These are phyloP conservation scores for Leishmania aethiopica DNA, from an alignment of 208 protist species.

Conservation along the genomic window DNA sequence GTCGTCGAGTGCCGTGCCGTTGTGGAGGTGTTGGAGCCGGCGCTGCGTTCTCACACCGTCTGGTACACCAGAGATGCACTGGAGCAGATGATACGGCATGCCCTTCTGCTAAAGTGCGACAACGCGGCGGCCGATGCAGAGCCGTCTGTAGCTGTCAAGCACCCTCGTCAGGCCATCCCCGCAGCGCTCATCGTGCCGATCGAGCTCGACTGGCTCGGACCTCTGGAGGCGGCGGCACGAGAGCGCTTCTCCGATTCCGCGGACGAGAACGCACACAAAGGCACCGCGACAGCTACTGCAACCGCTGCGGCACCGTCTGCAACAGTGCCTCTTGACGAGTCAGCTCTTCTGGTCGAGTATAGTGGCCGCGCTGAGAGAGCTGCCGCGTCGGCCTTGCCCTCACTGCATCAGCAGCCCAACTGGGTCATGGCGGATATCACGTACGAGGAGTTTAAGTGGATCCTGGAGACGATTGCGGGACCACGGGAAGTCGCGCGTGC, in stretches of 20 bases:
- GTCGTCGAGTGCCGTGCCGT: slow-evolving; percentile 34
- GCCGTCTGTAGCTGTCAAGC: neutral
- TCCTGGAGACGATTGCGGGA: slow-evolving; percentile 76
- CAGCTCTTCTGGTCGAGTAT: slow-evolving; percentile 6
- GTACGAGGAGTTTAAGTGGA: slow-evolving; percentile 75
- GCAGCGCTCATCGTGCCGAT: neutral
- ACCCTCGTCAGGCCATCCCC: neutral
- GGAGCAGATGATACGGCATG: slow-evolving; percentile 12
- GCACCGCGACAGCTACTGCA: neutral
- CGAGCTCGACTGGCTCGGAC: slow-evolving; percentile 15
- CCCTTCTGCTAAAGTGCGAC: slow-evolving; percentile 5
- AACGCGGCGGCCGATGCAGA: neutral
- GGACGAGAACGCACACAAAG: neutral
- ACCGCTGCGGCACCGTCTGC: neutral
- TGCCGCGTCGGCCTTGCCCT: neutral
- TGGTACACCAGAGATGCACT: slow-evolving; percentile 30
- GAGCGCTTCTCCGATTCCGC: neutral
- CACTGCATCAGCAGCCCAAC: slow-evolving; percentile 32
- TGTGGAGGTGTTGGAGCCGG: slow-evolving; percentile 40
- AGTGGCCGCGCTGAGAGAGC: neutral
- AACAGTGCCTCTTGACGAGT: slow-evolving; percentile 10
- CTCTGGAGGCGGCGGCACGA: slow-evolving; percentile 2
- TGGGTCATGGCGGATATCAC: slow-evolving; percentile 76
- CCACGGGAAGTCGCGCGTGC: slow-evolving; percentile 63
- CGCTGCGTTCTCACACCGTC: slow-evolving; percentile 35